These are phyloP conservation scores for Bassia scoparia DNA, from an alignment of 148 eudicot genomes.

Conservation along the genomic window DNA sequence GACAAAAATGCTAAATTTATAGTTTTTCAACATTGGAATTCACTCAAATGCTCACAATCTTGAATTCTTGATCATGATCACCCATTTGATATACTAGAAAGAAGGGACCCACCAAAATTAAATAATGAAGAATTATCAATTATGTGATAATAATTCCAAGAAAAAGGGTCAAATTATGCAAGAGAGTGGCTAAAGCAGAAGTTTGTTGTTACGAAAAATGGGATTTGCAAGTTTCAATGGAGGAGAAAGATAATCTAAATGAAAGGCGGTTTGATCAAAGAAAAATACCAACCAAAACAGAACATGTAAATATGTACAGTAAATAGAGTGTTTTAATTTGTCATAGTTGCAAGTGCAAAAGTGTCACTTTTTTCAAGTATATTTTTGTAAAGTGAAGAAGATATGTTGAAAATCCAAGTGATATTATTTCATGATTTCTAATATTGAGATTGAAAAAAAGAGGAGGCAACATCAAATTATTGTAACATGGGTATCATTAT, in stretches of 20 bases:
- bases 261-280: not conserved
- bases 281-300: not conserved
- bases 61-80: constrained; percentile 13
- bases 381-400: no score
- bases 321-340: constrained; percentile 6
- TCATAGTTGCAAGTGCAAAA: constrained; percentile 12
- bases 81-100: not conserved
- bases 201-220: no score
- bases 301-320: constrained; percentile 3
- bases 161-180: not conserved
- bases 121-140: no score
- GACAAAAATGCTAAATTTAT: constrained; percentile 16
- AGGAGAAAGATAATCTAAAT: no score
- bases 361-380: not conserved
- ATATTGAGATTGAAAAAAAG: not conserved
- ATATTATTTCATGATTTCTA: no score
- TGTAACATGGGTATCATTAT: constrained; percentile 13
- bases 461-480: not conserved
- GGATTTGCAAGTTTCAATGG: no score
- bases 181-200: no score
- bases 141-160: not conserved
- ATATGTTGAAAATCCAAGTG: no score
- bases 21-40: not conserved
- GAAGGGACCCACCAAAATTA: constrained; percentile 11
- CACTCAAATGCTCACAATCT: not conserved